Evolutionary conservation across 257 asterid species (phyloP), one percentile per base, ranked within the genome.

Genomic region (Asclepias syriaca): DNA sequence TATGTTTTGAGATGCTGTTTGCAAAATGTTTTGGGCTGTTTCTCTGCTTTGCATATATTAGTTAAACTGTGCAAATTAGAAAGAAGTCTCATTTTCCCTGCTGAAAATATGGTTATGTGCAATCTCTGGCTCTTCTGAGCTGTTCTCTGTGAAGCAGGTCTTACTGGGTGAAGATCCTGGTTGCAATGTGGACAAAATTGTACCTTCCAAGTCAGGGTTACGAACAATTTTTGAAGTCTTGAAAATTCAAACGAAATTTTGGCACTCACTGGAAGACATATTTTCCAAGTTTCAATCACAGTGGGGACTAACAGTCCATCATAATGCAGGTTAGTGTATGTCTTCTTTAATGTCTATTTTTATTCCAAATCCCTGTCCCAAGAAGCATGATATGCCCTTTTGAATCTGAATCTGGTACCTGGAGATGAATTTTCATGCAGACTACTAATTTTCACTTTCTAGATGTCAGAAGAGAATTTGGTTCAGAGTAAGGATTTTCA

Each of bases 131-230:
- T 61, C 70, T 75, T 80, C 80, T 81, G 66, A 79, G 71, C 70
- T 68, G 29, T 79, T 78, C 67, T 70, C 68, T 78, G 76, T 73
- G 72, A 66, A 82, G 73, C 84, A 94, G 99, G 96, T 91, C 74
- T 83, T 94, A 81, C 89, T 94, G 72, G 97, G 99, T 79, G 99
- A 89, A 81, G 75, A 69, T 80, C 80, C 85, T 18, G 72, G 64
- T 74, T 77, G 73, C 68, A 73, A 85, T 66, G 32, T 73, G 77
- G 95, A 83, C 49, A 74, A 75, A 55, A 57, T 80, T 72, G 63
- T 81, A 34, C 99, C 99, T 68, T 84, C 95, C 57, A 88, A 72
- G 75, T 77, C 93, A 72, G 97, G 97, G 66, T 57, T 91, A 75
- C 91, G 83, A 70, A 85, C 95, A 53, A 83, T 89, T 77, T 77